These are phyloP conservation scores for Rhodosporidiobolus sp. DNA, from an alignment of 768 basidiomycete genomes.

Conservation along the genomic window DNA sequence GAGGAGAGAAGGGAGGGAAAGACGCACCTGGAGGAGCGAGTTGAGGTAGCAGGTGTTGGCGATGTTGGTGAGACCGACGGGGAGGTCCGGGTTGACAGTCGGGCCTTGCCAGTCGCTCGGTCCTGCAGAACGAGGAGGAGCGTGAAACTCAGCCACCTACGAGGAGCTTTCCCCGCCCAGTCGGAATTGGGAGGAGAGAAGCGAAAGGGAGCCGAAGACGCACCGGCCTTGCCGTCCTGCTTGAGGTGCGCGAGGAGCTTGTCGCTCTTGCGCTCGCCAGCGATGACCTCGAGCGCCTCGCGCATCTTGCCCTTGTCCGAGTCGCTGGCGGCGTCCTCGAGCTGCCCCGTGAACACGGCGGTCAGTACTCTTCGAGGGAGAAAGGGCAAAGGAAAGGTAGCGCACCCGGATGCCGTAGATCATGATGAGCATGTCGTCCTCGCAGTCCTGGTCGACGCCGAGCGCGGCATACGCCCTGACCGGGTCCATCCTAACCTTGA, in stretches of 20 bases:
- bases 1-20: constrained; percentile 14
- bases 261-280: constrained; percentile 69
- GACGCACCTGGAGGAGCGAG: constrained; percentile 81
- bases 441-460: constrained; percentile 68
- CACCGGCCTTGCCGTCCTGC: constrained; percentile 70
- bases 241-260: constrained; percentile 62
- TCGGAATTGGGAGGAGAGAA: background rate
- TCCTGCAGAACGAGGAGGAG: background rate
- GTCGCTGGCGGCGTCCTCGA: constrained; percentile 12
- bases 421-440: constrained; percentile 67
- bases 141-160: no score
- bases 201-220: constrained; percentile 47
- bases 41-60: constrained; percentile 98
- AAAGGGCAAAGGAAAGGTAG: constrained; percentile 26
- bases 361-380: background rate
- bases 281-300: constrained; percentile 59
- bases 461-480: constrained; percentile 68
- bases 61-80: constrained; percentile 52
- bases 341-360: background rate
- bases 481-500: constrained; percentile 56
- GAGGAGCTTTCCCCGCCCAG: no score
- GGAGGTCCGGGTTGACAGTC: constrained; percentile 61
- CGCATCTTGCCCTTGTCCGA: constrained; percentile 52
- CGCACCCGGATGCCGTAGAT: constrained; percentile 68
- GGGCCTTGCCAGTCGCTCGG: constrained; percentile 53